Conservation (phyloP, 176 grass and related monocot genomes). For the Triticum dicoccoides region DNA sequence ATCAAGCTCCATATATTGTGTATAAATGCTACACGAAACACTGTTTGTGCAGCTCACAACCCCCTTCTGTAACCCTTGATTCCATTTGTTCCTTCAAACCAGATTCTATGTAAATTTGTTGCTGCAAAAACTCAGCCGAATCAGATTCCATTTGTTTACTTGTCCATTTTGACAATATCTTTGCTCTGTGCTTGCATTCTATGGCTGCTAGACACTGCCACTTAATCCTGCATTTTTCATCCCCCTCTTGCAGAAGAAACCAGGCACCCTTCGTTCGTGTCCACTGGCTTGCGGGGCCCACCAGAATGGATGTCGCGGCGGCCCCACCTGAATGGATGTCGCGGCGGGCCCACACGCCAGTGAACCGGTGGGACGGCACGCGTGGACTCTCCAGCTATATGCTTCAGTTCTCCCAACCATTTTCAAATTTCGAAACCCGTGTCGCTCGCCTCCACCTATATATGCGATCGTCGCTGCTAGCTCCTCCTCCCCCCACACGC, state of each 20-base stretch:
- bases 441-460: slow-evolving; percentile 37
- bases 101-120: not conserved
- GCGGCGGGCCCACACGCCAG: slow-evolving; percentile 14
- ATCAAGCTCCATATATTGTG: not conserved
- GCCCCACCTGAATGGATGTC: too few relatives aligned
- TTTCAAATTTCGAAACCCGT: slow-evolving; percentile 56
- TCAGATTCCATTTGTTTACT: too few relatives aligned
- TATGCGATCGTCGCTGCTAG: not conserved
- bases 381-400: not conserved
- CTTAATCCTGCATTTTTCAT: not conserved
- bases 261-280: too few relatives aligned
- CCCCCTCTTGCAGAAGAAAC: slow-evolving; percentile 14
- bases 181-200: not conserved
- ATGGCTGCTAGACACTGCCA: not conserved
- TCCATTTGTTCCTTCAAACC: not conserved
- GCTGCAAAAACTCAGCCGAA: not conserved
- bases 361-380: not conserved
- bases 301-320: not conserved
- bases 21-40: not conserved
- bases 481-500: not conserved
- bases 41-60: slow-evolving; percentile 10
- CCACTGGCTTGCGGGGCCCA: not conserved
- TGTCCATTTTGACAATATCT: not conserved
- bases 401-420: slow-evolving; percentile 23
- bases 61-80: not conserved